A percentile compares a stretch with the other conserved stretches of the same genome.
phyloP scores from a whole-genome alignment of 345 rosid species.

The Raphanus raphanistrum region DNA sequence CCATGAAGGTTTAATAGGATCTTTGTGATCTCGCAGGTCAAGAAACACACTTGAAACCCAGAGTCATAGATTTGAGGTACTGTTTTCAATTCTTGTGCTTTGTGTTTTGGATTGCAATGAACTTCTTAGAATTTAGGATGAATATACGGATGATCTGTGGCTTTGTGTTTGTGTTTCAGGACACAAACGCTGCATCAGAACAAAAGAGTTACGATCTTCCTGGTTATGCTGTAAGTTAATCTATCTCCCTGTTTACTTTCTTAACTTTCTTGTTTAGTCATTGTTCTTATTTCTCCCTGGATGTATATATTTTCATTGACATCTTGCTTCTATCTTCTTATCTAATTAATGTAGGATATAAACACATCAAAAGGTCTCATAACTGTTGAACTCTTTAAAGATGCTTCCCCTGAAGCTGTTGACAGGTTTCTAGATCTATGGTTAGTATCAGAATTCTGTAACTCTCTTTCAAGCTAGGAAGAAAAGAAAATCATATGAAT shows the following conservation, averaged over 20 bases:
- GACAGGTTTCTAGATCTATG: slow-evolving; percentile 75
- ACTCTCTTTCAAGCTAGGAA: background rate
- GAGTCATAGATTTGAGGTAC: slow-evolving; percentile 49
- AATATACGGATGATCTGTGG: background rate
- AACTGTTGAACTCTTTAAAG: slow-evolving; percentile 71
- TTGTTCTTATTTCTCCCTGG: background rate
- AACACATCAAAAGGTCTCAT: slow-evolving; percentile 76
- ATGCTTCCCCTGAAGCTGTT: slow-evolving; percentile 68
- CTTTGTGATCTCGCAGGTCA: slow-evolving; percentile 36
- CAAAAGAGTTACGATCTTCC: slow-evolving; percentile 73
- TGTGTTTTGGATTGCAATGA: slow-evolving; percentile 4
- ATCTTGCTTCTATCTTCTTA: background rate
- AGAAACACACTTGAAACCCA: slow-evolving; percentile 34
- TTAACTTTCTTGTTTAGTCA: background rate
- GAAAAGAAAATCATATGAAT: background rate
- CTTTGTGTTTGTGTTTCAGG: slow-evolving; percentile 42
- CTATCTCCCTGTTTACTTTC: background rate
- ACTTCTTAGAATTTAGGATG: background rate
- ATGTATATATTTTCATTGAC: background rate
- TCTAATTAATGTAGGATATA: slow-evolving; percentile 53
- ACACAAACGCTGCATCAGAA: slow-evolving; percentile 40
- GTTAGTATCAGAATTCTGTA: slow-evolving; percentile 40
- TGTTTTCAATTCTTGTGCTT: background rate
- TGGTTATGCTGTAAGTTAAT: slow-evolving; percentile 69
- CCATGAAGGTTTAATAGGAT: background rate